A percentile compares a stretch with the other conserved stretches of the same genome.
phyloP scores from a whole-genome alignment of 1,284 basidiomycete genomes.

The Cutaneotrichosporon cavernicola region DNA sequence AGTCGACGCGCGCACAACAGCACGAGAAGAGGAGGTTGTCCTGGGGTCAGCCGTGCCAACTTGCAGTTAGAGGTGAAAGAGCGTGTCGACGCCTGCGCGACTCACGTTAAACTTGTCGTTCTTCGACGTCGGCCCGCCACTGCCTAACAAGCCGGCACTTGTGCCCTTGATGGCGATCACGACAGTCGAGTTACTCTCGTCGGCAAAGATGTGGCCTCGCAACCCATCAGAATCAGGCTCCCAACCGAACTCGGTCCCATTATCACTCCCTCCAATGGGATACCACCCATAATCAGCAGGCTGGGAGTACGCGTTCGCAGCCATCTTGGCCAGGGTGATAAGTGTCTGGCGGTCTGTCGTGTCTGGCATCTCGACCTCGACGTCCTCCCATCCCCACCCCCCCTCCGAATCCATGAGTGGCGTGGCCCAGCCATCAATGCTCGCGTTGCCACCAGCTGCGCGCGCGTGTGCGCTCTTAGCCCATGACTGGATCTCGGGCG shows the following conservation, averaged over 20 bases:
- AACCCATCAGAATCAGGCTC: conserved; percentile 81
- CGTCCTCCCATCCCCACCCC: conserved; percentile 54
- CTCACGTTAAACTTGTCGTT: conserved; percentile 83
- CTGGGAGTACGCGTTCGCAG: conserved; percentile 79
- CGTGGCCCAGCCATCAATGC: conserved; percentile 17
- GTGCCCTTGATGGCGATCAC: conserved; percentile 94
- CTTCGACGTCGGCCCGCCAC: conserved; percentile 77
- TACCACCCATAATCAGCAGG: conserved; percentile 71
- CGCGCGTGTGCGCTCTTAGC: conserved; percentile 25
- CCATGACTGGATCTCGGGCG: conserved; percentile 46
- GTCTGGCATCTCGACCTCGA: conserved; percentile 59
- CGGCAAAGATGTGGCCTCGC: conserved; percentile 85
- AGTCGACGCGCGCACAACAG: conserved; percentile 91
- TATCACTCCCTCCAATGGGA: conserved; percentile 67
- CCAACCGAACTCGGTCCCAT: conserved; percentile 85
- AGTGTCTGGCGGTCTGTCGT: conserved; percentile 73
- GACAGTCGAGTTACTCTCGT: conserved; percentile 78
- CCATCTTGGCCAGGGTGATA: conserved; percentile 86
- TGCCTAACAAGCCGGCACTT: conserved; percentile 72
- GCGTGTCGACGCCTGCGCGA: not conserved
- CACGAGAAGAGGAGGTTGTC: conserved; percentile 98
- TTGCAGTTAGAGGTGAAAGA: not conserved
- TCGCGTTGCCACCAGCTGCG: conserved; percentile 14
- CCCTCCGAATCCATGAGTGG: conserved; percentile 5
- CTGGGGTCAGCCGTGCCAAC: conserved; percentile 27